Base-by-base conservation (phyloP, 768 basidiomycete species). In the Porpolomopsis calyptriformis region DNA sequence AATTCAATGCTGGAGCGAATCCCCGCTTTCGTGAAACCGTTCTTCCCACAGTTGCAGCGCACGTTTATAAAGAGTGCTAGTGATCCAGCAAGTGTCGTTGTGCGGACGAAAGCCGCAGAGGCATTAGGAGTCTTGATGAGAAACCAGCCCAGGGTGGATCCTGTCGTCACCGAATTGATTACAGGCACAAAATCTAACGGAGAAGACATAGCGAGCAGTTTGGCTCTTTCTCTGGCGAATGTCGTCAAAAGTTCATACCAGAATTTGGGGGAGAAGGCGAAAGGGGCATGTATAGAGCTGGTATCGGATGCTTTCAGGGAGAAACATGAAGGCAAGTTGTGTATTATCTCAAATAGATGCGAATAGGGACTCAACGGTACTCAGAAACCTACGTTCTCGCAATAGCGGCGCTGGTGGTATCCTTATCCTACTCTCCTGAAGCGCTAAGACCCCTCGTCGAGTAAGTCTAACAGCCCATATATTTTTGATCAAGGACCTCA, bases 31-130 rank as follows among this genome's bases (percentile, higher is more conserved):
- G 90, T 98, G 54, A 89, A 87, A 61, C 94, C 94, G 2, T 98
- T 98, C 81, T 97, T 97, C 76, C 96, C 94, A 2, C 96, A 98
- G 56, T 66, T 98, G 26, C 94, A 97, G 57, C 78, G 93, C 26
- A 97, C 92, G 0, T 97, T 98, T 57, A 85, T 96, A 60, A 98
- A 98, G 67, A 86, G 90, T 36, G 74, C 85, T 2, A 77, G 83
- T 47, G 93, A 98, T 60, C 63, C 82, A 6, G 72, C 82, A 1
- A 89, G 86, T 51, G 66, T 76, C 1, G 76, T 78, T 12, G 89
- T 98, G 20, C 79, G 94, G 43, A 80, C 71, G 49, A 79, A 79
- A 44, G 92, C 91, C 0, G 90, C 82, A 0, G 74, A 82, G 33
- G 93, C 88, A 9, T 72, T 98, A 1, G 93, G 93, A 10, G 74